phyloP scores from a whole-genome alignment of 2,329 filamentous ascomycete genomes.

The Cladosporium sp. region DNA sequence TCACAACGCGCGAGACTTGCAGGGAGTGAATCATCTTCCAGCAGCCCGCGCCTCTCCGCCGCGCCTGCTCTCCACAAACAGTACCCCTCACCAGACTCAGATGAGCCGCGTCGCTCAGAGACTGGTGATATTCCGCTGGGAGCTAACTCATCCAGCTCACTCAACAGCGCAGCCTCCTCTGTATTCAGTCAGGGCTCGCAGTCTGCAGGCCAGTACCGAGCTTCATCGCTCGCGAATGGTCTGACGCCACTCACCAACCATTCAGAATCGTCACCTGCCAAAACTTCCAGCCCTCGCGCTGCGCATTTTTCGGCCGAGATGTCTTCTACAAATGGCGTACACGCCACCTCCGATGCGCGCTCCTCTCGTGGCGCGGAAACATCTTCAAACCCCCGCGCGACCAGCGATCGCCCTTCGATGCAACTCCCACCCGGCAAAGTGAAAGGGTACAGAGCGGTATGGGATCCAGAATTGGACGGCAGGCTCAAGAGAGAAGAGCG shows the following conservation, averaged over 20 bases:
- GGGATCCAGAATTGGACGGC: constrained; percentile 61
- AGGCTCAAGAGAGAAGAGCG: constrained; percentile 55
- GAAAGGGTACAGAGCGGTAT: constrained; percentile 56
- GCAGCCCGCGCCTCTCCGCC: constrained; percentile 6
- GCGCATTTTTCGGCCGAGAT: constrained; percentile 24
- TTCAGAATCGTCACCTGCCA: constrained; percentile 61
- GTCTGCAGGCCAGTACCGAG: constrained; percentile 53
- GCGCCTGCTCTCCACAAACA: constrained; percentile 16
- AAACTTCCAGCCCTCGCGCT: constrained; percentile 49
- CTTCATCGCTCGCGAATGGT: constrained; percentile 49
- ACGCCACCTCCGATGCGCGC: constrained; percentile 19
- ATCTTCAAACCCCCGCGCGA: constrained; percentile 38
- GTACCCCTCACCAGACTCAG: constrained; percentile 29
- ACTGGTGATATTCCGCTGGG: constrained; percentile 64
- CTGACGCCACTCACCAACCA: constrained; percentile 62
- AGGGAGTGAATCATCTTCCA: constrained; percentile 6
- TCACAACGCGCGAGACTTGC: constrained; percentile 15
- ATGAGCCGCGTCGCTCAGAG: constrained; percentile 31
- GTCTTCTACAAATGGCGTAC: constrained; percentile 23
- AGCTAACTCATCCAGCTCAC: constrained; percentile 68
- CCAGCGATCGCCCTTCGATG: constrained; percentile 40
- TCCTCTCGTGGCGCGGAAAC: constrained; percentile 31
- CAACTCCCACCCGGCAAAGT: constrained; percentile 43
- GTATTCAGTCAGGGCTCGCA: constrained; percentile 59
- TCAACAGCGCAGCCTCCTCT: constrained; percentile 66